phyloP scores from a whole-genome alignment of 1,139 yeast genomes.

The Sugiyamaella grinbergsii region DNA sequence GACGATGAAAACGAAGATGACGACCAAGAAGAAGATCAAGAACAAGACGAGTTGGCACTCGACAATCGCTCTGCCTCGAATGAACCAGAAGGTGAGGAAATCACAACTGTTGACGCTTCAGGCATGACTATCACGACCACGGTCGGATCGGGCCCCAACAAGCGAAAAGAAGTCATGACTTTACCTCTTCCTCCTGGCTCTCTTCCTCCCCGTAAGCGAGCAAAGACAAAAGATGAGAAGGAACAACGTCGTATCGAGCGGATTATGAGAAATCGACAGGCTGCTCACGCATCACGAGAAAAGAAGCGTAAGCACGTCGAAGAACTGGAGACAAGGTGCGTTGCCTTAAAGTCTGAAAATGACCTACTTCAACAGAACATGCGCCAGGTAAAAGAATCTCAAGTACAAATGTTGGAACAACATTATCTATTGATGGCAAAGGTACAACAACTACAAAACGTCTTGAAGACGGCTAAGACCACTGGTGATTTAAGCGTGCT shows the following conservation, averaged over 20 bases:
- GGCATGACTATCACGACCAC: conserved; percentile 23
- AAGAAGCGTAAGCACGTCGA: conserved; percentile 93
- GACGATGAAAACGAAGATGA: conserved; percentile 4
- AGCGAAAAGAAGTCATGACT: conserved; percentile 37
- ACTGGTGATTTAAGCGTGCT: conserved; percentile 38
- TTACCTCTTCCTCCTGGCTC: conserved; percentile 47
- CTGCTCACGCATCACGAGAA: conserved; percentile 97
- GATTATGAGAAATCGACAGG: conserved; percentile 88
- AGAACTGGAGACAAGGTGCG: conserved; percentile 61
- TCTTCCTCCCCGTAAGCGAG: conserved; percentile 93
- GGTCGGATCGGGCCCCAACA: conserved; percentile 29
- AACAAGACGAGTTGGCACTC: not conserved
- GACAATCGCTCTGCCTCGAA: not conserved
- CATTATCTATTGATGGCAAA: conserved; percentile 34
- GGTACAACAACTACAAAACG: conserved; percentile 36
- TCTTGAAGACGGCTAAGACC: conserved; percentile 36
- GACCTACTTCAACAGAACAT: conserved; percentile 33
- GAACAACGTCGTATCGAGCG: conserved; percentile 94
- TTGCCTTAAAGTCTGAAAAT: conserved; percentile 37
- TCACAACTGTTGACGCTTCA: conserved; percentile 2
- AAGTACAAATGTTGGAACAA: conserved; percentile 34
- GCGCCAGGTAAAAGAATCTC: conserved; percentile 33
- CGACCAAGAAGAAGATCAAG: conserved; percentile 1
- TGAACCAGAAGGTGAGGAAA: not conserved
- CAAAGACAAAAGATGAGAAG: conserved; percentile 94